Conservation (phyloP, 2,329 filamentous ascomycete species). For the Arthrinium puccinioides region DNA sequence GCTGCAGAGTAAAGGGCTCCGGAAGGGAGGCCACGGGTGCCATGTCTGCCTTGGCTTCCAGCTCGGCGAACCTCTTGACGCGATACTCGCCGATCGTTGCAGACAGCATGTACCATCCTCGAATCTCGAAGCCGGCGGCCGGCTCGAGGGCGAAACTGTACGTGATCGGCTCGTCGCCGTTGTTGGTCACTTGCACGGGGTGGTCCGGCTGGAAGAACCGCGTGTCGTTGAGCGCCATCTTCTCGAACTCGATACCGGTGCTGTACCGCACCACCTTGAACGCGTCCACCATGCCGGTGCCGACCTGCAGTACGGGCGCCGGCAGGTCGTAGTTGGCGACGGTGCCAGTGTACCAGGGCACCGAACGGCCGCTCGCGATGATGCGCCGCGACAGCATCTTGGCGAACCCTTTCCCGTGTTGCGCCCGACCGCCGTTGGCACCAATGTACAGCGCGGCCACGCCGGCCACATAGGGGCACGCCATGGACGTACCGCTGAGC, state of each 20-base stretch:
- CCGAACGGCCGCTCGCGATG: conserved; percentile 21
- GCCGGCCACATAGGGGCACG: conserved; percentile 37
- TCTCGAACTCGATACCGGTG: conserved; percentile 28
- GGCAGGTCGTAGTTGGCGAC: conserved; percentile 11
- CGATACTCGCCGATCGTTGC: conserved; percentile 8
- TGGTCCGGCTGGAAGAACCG: conserved; percentile 23
- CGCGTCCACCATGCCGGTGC: conserved; percentile 34
- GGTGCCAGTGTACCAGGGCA: conserved; percentile 17
- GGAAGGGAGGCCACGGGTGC: conserved; percentile 12
- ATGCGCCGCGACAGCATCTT: conserved; percentile 20
- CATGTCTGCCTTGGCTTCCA: conserved; percentile 11
- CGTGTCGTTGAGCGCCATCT: conserved; percentile 37
- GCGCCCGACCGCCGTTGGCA: conserved; percentile 21
- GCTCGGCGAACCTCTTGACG: conserved; percentile 13
- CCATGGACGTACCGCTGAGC: conserved; percentile 41
- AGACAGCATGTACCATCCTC: conserved; percentile 8
- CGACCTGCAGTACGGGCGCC: conserved; percentile 30
- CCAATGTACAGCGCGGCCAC: conserved; percentile 29
- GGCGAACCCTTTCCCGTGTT: conserved; percentile 22
- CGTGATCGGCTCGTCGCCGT: conserved; percentile 21
- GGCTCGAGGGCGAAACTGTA: conserved; percentile 23
- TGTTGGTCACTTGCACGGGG: conserved; percentile 25
- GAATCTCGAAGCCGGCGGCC: conserved; percentile 28
- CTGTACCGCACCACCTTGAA: conserved; percentile 30
- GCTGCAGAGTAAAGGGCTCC: conserved; percentile 14